Conservation (phyloP, 371 early-diverging fungal genomes). For the Mortierella sp. region DNA sequence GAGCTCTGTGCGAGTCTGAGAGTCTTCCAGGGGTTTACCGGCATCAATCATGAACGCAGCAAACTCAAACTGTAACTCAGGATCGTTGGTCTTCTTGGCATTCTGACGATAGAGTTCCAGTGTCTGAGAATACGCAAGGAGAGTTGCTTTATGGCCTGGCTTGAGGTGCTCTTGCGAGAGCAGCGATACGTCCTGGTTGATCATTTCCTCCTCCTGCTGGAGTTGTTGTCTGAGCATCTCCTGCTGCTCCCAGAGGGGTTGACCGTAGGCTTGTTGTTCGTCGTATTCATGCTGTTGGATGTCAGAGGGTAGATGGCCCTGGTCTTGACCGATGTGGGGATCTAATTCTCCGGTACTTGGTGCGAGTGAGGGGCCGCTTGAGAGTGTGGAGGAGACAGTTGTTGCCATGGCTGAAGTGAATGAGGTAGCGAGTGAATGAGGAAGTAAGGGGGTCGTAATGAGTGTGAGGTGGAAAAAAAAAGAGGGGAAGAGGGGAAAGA, state of each 20-base stretch:
- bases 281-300: constrained; percentile 24
- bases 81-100: constrained; percentile 85
- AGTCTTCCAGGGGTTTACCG: constrained; percentile 65
- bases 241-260: constrained; percentile 30
- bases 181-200: constrained; percentile 26
- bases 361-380: constrained; percentile 7
- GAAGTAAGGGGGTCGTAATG: not conserved
- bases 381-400: constrained; percentile 25
- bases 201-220: constrained; percentile 57
- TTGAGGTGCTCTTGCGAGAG: constrained; percentile 74
- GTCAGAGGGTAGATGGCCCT: not conserved
- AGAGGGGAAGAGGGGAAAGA: not conserved
- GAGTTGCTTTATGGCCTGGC: constrained; percentile 72
- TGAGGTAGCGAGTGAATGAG: constrained; percentile 2
- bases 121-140: constrained; percentile 75
- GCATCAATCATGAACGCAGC: constrained; percentile 80
- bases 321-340: constrained; percentile 10
- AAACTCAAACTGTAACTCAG: constrained; percentile 84
- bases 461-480: not conserved
- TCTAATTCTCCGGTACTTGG: constrained; percentile 10
- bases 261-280: constrained; percentile 25
- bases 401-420: constrained; percentile 28
- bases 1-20: constrained; percentile 64
- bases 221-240: constrained; percentile 63
- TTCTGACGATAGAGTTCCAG: constrained; percentile 84